Evolutionary conservation across 352 stramenopile genomes (phyloP).

Genomic region (Phytophthora pluvialis): DNA sequence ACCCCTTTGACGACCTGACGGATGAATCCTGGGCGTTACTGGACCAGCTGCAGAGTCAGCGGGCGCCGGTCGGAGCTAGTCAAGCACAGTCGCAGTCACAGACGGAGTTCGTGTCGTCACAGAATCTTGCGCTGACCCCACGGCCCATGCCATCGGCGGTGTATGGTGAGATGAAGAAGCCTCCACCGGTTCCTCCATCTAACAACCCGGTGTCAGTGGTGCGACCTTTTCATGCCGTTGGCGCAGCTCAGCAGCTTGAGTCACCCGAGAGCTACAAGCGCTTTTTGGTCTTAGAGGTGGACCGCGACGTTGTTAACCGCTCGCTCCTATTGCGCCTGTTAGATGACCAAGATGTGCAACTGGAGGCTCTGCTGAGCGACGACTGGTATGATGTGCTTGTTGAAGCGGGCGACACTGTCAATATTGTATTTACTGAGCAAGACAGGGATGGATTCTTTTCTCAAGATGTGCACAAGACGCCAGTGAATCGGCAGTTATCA

Average conservation of each 20-base stretch:
- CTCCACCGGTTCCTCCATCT: slow-evolving; percentile 11
- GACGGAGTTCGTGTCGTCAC: slow-evolving; percentile 36
- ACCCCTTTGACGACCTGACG: slow-evolving; percentile 74
- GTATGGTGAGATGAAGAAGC: slow-evolving; percentile 14
- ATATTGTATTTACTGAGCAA: slow-evolving; percentile 76
- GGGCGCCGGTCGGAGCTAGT: slow-evolving; percentile 21
- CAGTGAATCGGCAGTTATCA: slow-evolving; percentile 6
- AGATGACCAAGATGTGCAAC: slow-evolving; percentile 66
- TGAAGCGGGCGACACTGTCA: slow-evolving; percentile 78
- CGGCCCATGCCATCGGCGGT: slow-evolving; percentile 35
- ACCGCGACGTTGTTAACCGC: slow-evolving; percentile 56
- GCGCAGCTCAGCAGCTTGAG: slow-evolving; percentile 1
- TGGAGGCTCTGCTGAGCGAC: slow-evolving; percentile 63
- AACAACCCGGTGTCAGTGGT: slow-evolving; percentile 22
- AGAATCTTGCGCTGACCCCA: slow-evolving; percentile 37
- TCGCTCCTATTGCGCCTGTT: slow-evolving; percentile 65
- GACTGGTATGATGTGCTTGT: slow-evolving; percentile 84
- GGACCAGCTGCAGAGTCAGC: slow-evolving; percentile 73
- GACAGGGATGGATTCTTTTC: slow-evolving; percentile 54
- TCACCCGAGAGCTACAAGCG: slow-evolving; percentile 52
- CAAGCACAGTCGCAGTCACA: slow-evolving; percentile 28
- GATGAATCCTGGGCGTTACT: slow-evolving; percentile 81
- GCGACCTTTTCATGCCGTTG: slow-evolving; percentile 22
- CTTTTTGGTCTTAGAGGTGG: slow-evolving; percentile 72
- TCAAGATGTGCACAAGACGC: slow-evolving; percentile 22